Conservation (phyloP, 2,329 filamentous ascomycete genomes). For the Monilinia polystroma region DNA sequence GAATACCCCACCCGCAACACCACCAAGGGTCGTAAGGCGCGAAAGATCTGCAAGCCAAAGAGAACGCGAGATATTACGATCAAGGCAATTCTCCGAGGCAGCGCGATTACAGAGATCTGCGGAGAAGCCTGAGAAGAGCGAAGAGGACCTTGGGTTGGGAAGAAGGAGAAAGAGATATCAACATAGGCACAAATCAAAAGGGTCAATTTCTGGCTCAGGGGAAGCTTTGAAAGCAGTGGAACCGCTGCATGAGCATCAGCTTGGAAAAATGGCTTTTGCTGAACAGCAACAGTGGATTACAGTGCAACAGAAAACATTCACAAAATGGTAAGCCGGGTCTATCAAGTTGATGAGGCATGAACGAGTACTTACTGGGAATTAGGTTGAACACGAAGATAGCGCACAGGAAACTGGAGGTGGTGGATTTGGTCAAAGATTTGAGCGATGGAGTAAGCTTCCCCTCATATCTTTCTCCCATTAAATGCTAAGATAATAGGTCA, state of each 20-base stretch:
- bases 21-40: slow-evolving; percentile 17
- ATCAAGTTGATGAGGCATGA: slow-evolving; percentile 14
- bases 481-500: slow-evolving; percentile 57
- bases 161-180: slow-evolving; percentile 22
- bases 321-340: slow-evolving; percentile 70
- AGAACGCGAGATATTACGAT: slow-evolving; percentile 21
- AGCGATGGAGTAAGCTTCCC: slow-evolving; percentile 78
- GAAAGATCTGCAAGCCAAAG: slow-evolving; percentile 24
- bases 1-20: slow-evolving; percentile 23
- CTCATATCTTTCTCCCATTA: slow-evolving; percentile 22
- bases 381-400: slow-evolving; percentile 97
- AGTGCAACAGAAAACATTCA: slow-evolving; percentile 98
- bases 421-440: slow-evolving; percentile 84
- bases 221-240: slow-evolving; percentile 38
- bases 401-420: slow-evolving; percentile 72
- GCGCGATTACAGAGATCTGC: slow-evolving; percentile 22
- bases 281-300: slow-evolving; percentile 68
- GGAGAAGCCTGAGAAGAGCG: neutral
- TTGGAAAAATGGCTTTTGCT: slow-evolving; percentile 59
- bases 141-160: slow-evolving; percentile 12
- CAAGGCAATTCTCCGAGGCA: slow-evolving; percentile 23
- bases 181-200: slow-evolving; percentile 21
- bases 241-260: slow-evolving; percentile 38
- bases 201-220: slow-evolving; percentile 22
- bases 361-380: slow-evolving; percentile 23